phyloP scores from a whole-genome alignment of 1,284 basidiomycete genomes.

The Porogramme epimiltina region DNA sequence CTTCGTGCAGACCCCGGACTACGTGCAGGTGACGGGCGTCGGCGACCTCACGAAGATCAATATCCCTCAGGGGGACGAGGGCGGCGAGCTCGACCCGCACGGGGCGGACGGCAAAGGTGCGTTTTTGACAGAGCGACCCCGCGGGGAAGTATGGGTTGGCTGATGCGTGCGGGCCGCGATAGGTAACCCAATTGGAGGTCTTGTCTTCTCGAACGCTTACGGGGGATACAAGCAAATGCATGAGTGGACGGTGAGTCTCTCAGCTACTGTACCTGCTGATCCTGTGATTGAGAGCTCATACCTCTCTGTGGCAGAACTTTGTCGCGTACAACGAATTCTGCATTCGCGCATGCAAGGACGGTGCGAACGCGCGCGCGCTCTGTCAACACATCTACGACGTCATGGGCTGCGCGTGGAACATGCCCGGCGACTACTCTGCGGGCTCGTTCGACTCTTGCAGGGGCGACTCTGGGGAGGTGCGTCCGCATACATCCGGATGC shows the following conservation, averaged over 20 bases:
- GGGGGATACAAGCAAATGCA: constrained; percentile 55
- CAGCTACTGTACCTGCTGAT: constrained; percentile 3
- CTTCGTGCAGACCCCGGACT: constrained; percentile 68
- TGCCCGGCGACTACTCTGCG: constrained; percentile 62
- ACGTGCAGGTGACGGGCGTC: constrained; percentile 67
- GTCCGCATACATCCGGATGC: constrained; percentile 3
- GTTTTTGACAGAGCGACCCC: constrained; percentile 7
- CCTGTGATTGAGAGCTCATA: constrained; percentile 1
- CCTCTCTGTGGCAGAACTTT: constrained; percentile 46
- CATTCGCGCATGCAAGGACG: constrained; percentile 72
- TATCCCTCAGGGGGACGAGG: constrained; percentile 58
- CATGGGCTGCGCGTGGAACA: constrained; percentile 70
- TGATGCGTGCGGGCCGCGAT: neutral
- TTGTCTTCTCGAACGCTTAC: constrained; percentile 75
- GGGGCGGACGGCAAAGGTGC: constrained; percentile 58
- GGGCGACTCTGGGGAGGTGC: constrained; percentile 51
- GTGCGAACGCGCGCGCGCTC: constrained; percentile 53
- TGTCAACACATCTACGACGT: constrained; percentile 73
- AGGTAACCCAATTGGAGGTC: constrained; percentile 69
- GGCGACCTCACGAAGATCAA: constrained; percentile 72
- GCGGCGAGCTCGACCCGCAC: constrained; percentile 66
- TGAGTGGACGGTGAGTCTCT: constrained; percentile 61
- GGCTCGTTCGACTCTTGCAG: constrained; percentile 63
- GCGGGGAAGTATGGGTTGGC: neutral
- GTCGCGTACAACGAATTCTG: constrained; percentile 66